Evolutionary conservation across 2,329 filamentous ascomycete species (phyloP).

Genomic region (Alternaria atra): DNA sequence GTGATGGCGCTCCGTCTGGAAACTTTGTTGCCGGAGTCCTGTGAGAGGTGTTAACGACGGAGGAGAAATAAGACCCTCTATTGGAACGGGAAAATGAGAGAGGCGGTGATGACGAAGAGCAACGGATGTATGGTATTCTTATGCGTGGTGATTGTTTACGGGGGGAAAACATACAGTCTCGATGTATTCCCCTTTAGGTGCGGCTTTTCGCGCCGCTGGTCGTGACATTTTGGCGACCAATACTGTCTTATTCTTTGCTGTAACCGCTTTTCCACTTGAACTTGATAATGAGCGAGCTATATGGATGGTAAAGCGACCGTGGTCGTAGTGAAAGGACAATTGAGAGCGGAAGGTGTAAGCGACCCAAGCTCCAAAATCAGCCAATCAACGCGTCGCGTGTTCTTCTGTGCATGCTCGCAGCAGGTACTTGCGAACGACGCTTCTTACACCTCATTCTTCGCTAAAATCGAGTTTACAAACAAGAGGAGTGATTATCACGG

Average conservation of each 20-base stretch:
- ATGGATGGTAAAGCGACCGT: neutral
- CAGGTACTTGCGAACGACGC: conserved; percentile 1
- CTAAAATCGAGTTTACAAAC: neutral
- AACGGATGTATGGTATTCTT: neutral
- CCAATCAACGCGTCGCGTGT: conserved; percentile 10
- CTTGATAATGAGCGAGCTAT: neutral
- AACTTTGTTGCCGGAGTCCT: conserved; percentile 99
- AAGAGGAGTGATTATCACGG: neutral
- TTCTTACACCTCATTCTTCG: neutral
- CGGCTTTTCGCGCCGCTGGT: conserved; percentile 61
- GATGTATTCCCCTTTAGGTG: conserved; percentile 90
- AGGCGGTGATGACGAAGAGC: neutral
- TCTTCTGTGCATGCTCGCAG: neutral
- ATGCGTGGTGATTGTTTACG: neutral
- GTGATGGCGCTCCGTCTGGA: conserved; percentile 90
- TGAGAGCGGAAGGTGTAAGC: conserved; percentile 9
- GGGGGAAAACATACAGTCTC: conserved; percentile 77
- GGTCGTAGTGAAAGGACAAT: conserved; percentile 1
- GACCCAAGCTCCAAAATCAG: neutral
- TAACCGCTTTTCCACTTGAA: neutral
- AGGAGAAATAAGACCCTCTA: neutral
- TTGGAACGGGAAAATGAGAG: neutral
- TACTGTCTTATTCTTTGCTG: neutral
- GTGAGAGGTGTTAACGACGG: neutral
- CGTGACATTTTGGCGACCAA: conserved; percentile 50